A percentile compares a stretch with the other conserved stretches of the same genome.
Evolutionary conservation across 2,329 filamentous ascomycete genomes (phyloP).

Genomic region (Reticulascus tulasneorum): DNA sequence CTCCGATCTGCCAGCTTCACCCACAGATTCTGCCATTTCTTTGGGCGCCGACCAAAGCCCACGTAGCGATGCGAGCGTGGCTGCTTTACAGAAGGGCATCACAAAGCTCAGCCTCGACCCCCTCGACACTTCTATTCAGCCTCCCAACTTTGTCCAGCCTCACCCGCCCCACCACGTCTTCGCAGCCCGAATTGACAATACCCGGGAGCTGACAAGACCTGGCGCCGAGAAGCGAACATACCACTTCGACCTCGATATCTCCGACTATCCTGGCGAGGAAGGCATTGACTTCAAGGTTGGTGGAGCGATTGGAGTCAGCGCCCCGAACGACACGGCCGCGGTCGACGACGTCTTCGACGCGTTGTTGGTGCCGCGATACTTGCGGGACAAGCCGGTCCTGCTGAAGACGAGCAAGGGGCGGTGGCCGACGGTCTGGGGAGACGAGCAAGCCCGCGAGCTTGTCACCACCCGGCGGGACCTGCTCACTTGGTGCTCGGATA

Average conservation of each 20-base stretch:
- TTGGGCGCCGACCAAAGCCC: constrained; percentile 35
- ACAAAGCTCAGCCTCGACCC: constrained; percentile 32
- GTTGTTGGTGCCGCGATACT: constrained; percentile 73
- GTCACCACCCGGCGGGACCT: constrained; percentile 85
- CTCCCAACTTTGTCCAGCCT: constrained; percentile 86
- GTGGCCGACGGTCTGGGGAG: constrained; percentile 98
- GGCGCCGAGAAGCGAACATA: constrained; percentile 96
- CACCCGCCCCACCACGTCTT: constrained; percentile 92
- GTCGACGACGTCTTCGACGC: constrained; percentile 84
- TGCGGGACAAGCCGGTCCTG: constrained; percentile 78
- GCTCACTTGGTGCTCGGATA: constrained; percentile 92
- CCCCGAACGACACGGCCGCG: constrained; percentile 71
- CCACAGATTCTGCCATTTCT: constrained; percentile 46
- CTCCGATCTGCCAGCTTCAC: constrained; percentile 30
- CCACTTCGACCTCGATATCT: constrained; percentile 96
- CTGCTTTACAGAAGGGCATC: constrained; percentile 14
- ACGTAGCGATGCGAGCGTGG: constrained; percentile 25
- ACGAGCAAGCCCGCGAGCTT: constrained; percentile 80
- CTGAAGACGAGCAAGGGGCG: constrained; percentile 76
- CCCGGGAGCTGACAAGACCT: constrained; percentile 79
- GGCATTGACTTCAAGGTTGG: constrained; percentile 92
- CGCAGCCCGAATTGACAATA: constrained; percentile 79
- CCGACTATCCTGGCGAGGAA: constrained; percentile 84
- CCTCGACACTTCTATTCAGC: constrained; percentile 61
- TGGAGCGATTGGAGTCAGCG: constrained; percentile 89